Evolutionary conservation across 257 asterid species (phyloP).

Genomic region (Penstemon newberryi): DNA sequence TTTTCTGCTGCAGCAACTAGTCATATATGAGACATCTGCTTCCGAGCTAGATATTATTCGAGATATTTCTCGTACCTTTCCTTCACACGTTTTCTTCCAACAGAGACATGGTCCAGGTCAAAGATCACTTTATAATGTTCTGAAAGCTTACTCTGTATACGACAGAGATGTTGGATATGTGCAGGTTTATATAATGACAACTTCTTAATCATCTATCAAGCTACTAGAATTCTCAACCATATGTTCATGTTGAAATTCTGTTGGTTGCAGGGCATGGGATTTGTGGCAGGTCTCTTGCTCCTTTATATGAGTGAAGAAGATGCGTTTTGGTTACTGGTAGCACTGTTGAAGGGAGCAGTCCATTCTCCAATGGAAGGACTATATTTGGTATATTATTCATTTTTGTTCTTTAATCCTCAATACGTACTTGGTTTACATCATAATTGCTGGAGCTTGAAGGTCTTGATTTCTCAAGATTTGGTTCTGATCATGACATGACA

Average conservation of each 20-base stretch:
- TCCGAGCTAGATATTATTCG: slow-evolving; percentile 97
- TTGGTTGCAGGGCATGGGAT: slow-evolving; percentile 96
- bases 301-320: slow-evolving; percentile 99
- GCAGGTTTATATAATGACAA: slow-evolving; percentile 57
- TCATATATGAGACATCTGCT: slow-evolving; percentile 96
- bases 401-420: slow-evolving; percentile 10
- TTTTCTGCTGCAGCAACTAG: slow-evolving; percentile 81
- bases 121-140: slow-evolving; percentile 94
- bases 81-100: slow-evolving; percentile 98
- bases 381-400: slow-evolving; percentile 65
- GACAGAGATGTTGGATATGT: slow-evolving; percentile 99
- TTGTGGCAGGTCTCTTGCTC: slow-evolving; percentile 92
- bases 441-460: slow-evolving; percentile 9
- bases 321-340: slow-evolving; percentile 99
- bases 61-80: slow-evolving; percentile 98
- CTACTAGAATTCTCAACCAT: slow-evolving; percentile 19
- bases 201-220: slow-evolving; percentile 21
- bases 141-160: slow-evolving; percentile 92
- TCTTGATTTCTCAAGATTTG: not conserved
- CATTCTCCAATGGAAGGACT: slow-evolving; percentile 99
- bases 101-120: slow-evolving; percentile 99
- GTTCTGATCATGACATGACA: not conserved
- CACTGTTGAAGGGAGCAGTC: slow-evolving; percentile 97
- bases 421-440: slow-evolving; percentile 4
- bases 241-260: slow-evolving; percentile 26